phyloP scores from a whole-genome alignment of 2,329 filamentous ascomycete genomes.

The Colletotrichum sp. region DNA sequence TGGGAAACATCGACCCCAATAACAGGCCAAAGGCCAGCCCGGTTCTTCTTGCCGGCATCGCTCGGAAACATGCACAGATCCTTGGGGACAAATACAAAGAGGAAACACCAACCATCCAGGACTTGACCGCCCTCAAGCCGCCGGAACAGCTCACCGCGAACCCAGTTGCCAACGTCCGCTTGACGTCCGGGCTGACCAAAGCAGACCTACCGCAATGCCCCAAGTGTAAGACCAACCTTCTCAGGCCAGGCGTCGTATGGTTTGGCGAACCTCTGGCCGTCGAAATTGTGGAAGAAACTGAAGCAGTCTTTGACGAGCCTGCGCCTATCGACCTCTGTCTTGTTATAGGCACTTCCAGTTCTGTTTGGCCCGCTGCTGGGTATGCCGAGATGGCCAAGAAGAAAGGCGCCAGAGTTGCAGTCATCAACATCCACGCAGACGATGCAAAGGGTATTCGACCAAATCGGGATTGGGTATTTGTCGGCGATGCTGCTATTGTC shows the following conservation, averaged over 20 bases:
- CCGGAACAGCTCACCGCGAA: not conserved
- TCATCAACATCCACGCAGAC: conserved; percentile 64
- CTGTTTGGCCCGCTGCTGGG: conserved; percentile 68
- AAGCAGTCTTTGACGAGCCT: conserved; percentile 53
- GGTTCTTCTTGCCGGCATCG: conserved; percentile 25
- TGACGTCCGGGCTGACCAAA: conserved; percentile 47
- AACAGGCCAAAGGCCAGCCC: conserved; percentile 19
- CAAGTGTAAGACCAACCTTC: conserved; percentile 54
- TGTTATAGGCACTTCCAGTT: conserved; percentile 69
- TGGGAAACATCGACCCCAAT: not conserved
- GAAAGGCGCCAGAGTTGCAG: conserved; percentile 64
- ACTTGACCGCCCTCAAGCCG: conserved; percentile 14
- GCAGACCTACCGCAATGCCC: conserved; percentile 66
- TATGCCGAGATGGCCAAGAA: conserved; percentile 61
- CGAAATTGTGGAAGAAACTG: conserved; percentile 53
- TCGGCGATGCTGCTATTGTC: conserved; percentile 15
- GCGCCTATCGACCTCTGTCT: conserved; percentile 65
- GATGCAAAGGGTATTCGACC: conserved; percentile 18
- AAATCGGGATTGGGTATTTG: conserved; percentile 21
- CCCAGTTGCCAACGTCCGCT: not conserved
- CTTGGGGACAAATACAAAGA: conserved; percentile 51
- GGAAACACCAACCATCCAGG: not conserved
- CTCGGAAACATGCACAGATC: conserved; percentile 57
- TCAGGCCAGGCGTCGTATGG: conserved; percentile 73
- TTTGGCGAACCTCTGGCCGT: conserved; percentile 65